Conservation (phyloP, 1,284 basidiomycete species). For the Apiotrichum porosum region DNA sequence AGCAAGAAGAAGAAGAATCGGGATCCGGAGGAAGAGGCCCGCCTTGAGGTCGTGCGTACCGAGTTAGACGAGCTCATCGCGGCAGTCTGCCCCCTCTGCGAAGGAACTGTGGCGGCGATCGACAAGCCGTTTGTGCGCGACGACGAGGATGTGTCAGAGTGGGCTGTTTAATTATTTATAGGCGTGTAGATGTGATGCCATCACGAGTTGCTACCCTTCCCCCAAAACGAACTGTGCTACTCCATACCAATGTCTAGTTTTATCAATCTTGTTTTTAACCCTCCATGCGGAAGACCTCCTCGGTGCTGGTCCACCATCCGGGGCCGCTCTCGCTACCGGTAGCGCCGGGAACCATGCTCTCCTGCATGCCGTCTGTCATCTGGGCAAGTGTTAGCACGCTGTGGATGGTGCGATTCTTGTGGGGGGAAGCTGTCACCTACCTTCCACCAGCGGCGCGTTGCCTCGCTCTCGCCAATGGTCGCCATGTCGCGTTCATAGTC, state of each 20-base stretch:
- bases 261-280: too few relatives aligned
- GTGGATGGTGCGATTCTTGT: too few relatives aligned
- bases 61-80: slow-evolving; percentile 85
- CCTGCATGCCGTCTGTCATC: slow-evolving; percentile 67
- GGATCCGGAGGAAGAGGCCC: slow-evolving; percentile 55
- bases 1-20: slow-evolving; percentile 45
- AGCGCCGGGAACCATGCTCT: slow-evolving; percentile 64
- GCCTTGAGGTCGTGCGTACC: slow-evolving; percentile 57
- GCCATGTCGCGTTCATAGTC: slow-evolving; percentile 66
- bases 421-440: too few relatives aligned
- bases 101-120: slow-evolving; percentile 71
- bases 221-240: too few relatives aligned
- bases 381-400: slow-evolving; percentile 5
- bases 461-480: slow-evolving; percentile 59
- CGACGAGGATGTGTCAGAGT: slow-evolving; percentile 73
- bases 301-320: slow-evolving; percentile 65
- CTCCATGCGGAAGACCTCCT: slow-evolving; percentile 71
- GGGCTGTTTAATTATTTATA: slow-evolving; percentile 51
- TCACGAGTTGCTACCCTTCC: too few relatives aligned
- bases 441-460: slow-evolving; percentile 70
- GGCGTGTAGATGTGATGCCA: too few relatives aligned
- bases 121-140: slow-evolving; percentile 79
- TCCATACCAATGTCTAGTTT: too few relatives aligned
- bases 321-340: slow-evolving; percentile 62
- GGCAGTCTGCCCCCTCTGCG: slow-evolving; percentile 82